These are phyloP conservation scores for Sporothrix brunneoviolacea DNA, from an alignment of 2,329 filamentous ascomycete species.

Conservation along the genomic window DNA sequence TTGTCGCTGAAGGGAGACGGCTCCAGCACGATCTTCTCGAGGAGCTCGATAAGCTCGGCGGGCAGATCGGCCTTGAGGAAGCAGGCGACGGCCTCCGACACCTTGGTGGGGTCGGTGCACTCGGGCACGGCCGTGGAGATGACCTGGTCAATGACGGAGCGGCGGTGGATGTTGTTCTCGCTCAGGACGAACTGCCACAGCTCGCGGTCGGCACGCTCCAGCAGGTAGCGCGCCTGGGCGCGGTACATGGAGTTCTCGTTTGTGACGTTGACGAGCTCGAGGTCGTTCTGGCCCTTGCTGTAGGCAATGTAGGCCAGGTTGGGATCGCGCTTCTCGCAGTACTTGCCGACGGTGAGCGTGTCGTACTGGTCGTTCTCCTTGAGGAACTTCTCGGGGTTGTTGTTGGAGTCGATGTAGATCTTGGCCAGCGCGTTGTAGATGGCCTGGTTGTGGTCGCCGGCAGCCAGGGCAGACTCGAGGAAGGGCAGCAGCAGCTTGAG, in stretches of 20 bases:
- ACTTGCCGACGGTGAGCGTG: slow-evolving; percentile 85
- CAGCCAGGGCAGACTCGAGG: slow-evolving; percentile 82
- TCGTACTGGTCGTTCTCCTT: slow-evolving; percentile 98
- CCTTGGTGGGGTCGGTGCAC: slow-evolving; percentile 86
- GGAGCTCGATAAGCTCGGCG: slow-evolving; percentile 87
- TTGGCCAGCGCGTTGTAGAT: slow-evolving; percentile 97
- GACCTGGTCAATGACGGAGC: slow-evolving; percentile 92
- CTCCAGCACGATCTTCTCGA: slow-evolving; percentile 99
- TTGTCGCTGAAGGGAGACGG: slow-evolving; percentile 99
- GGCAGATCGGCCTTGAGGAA: slow-evolving; percentile 90
- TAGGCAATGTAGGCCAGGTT: slow-evolving; percentile 94
- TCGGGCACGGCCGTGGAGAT: slow-evolving; percentile 92
- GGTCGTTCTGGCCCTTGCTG: slow-evolving; percentile 91
- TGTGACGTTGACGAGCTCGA: slow-evolving; percentile 95
- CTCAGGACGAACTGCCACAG: slow-evolving; percentile 94
- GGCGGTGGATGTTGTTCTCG: slow-evolving; percentile 90
- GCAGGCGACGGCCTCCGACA: slow-evolving; percentile 86
- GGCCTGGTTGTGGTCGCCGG: slow-evolving; percentile 91
- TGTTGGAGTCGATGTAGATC: slow-evolving; percentile 99
- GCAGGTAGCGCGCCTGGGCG: slow-evolving; percentile 88
- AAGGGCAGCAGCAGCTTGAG: slow-evolving; percentile 94
- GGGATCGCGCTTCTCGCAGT: slow-evolving; percentile 97
- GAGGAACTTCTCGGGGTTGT: slow-evolving; percentile 94
- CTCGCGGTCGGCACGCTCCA: slow-evolving; percentile 83
- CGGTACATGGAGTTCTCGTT: slow-evolving; percentile 99